phyloP scores from a whole-genome alignment of 352 stramenopile species.

The Pythium angustatum region DNA sequence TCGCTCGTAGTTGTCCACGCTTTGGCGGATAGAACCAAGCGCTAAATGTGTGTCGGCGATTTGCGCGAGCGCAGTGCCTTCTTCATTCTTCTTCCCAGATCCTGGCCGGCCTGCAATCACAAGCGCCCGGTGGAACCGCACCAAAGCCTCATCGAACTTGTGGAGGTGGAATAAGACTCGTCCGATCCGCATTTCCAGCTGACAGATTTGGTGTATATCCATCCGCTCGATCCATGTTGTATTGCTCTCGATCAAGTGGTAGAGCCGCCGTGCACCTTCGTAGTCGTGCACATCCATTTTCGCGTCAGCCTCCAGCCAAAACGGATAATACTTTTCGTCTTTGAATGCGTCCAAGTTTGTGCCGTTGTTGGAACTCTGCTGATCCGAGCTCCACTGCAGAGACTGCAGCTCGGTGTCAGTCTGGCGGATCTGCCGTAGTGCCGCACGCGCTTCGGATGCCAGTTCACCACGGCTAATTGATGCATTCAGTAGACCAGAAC shows the following conservation, averaged over 20 bases:
- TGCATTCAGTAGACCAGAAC: constrained; percentile 46
- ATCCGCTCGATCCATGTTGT: constrained; percentile 46
- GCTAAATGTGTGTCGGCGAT: constrained; percentile 43
- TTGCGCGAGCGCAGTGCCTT: constrained; percentile 38
- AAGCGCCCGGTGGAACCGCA: constrained; percentile 46
- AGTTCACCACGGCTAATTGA: constrained; percentile 52
- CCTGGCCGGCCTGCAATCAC: constrained; percentile 38
- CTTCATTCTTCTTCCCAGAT: constrained; percentile 26
- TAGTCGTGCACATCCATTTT: constrained; percentile 61
- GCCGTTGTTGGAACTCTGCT: constrained; percentile 7
- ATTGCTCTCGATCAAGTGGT: constrained; percentile 43
- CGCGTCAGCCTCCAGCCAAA: constrained; percentile 57
- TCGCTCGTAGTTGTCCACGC: constrained; percentile 58
- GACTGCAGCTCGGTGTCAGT: constrained; percentile 40
- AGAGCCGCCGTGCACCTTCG: constrained; percentile 42
- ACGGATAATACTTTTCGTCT: constrained; percentile 45
- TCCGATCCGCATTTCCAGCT: constrained; percentile 45
- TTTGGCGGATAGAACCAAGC: constrained; percentile 43
- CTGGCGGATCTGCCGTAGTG: constrained; percentile 44
- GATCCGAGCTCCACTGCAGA: constrained; percentile 47
- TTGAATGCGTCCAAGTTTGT: not conserved
- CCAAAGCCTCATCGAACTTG: constrained; percentile 54
- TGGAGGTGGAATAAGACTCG: constrained; percentile 37
- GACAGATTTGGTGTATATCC: constrained; percentile 25
- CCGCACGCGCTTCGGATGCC: constrained; percentile 42